Base-by-base conservation (phyloP, 108 stramenopile species). In the Cyclostephanos invisitatus region DNA sequence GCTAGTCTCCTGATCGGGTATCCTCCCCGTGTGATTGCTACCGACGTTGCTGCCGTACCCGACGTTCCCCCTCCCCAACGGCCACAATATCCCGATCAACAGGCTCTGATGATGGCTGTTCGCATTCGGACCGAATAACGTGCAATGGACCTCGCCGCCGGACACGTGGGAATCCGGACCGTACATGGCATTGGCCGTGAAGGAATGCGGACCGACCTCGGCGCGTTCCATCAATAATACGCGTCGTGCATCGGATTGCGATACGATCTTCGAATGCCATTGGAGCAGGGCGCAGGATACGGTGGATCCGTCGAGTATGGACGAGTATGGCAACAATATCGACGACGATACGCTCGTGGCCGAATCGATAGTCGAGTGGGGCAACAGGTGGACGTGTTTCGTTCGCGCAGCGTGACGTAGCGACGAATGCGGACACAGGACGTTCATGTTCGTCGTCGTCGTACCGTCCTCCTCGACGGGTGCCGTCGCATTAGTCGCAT, bases 11-110 rank as follows among this genome's bases (percentile, higher is more conserved):
- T 97, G 96, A 83, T 98, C 98, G 3, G 97, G 92, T 12, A 94
- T 69, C 6, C 97, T 79, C 8, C 95, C 96, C 1, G 98, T 98
- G 74, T 98, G 98, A 77, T 98, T 98, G 24, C 88, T 87, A 10
- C 98, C 98, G 12, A 97, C 92, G 68, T 97, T 97, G 54, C 86
- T 85, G 10, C 98, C 98, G 68, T 98, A 98, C 7, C 91, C 96
- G 3, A 98, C 93, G 78, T 98, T 97, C 15, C 97, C 97, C 49
- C 97, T 67, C 36, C 98, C 98, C 1, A 85, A 27, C 22, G 96
- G 96, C 97, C 97, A 98, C 67, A 97, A 49, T 7, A 90, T 80
- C 6, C 93, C 85, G 67, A 98, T 98, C 8, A 97, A 64, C 32
- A 98, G 75, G 46, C 86, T 87, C 60, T 93, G 93, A 73, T 97